Percentiles rank a stretch among this genome's conserved stretches.
Evolutionary conservation across 2,329 filamentous ascomycete genomes (phyloP).

Genomic region (Cytospora mali): DNA sequence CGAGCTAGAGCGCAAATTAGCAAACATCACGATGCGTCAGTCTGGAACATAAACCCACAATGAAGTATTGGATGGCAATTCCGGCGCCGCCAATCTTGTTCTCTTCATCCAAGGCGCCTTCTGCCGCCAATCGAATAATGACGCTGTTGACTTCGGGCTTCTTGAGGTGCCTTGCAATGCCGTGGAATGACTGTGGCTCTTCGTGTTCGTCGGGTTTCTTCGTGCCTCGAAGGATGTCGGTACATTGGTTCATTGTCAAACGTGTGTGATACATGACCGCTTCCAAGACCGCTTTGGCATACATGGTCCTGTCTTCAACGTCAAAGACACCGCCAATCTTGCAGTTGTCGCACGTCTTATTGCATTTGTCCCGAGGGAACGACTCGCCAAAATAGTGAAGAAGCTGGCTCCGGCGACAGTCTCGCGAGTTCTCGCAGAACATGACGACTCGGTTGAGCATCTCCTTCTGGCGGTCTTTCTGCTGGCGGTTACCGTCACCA

Average conservation of each 20-base stretch:
- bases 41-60: constrained; percentile 51
- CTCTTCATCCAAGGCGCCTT: constrained; percentile 73
- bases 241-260: constrained; percentile 77
- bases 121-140: constrained; percentile 74
- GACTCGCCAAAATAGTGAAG: constrained; percentile 92
- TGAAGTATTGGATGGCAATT: constrained; percentile 76
- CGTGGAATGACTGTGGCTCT: constrained; percentile 56
- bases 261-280: constrained; percentile 64
- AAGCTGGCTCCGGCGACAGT: constrained; percentile 86
- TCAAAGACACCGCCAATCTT: constrained; percentile 71
- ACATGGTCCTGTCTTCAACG: constrained; percentile 73
- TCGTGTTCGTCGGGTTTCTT: constrained; percentile 61
- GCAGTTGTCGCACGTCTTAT: constrained; percentile 86
- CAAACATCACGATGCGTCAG: neutral
- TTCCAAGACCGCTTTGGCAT: constrained; percentile 70
- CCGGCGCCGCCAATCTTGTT: constrained; percentile 54
- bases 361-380: constrained; percentile 73
- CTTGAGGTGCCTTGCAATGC: constrained; percentile 69
- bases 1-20: constrained; percentile 13
- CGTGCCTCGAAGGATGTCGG: constrained; percentile 80
- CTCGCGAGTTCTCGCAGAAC: constrained; percentile 86
- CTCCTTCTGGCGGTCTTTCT: constrained; percentile 79
- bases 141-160: constrained; percentile 80
- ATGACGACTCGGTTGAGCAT: constrained; percentile 86
- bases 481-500: constrained; percentile 73